Percentiles rank a stretch among this genome's conserved stretches.
phyloP scores from a whole-genome alignment of 345 rosid species.

The Luvunga scandens region DNA sequence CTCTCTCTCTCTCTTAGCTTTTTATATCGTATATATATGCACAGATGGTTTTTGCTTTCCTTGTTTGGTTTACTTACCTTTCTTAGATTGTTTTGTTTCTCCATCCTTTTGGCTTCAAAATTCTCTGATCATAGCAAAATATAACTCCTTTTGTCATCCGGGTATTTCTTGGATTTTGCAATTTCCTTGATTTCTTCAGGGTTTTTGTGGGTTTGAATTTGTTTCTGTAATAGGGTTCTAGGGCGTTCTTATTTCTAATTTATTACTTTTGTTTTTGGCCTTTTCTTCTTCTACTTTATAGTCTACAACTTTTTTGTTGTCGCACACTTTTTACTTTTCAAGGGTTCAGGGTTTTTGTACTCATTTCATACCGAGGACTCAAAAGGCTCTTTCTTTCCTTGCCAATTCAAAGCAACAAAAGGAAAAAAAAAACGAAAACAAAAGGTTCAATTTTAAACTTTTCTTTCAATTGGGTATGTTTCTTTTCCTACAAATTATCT shows the following conservation, averaged over 20 bases:
- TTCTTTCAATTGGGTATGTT: slow-evolving; percentile 15
- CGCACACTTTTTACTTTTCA: slow-evolving; percentile 9
- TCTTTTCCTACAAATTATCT: background rate
- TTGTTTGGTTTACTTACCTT: slow-evolving; percentile 25
- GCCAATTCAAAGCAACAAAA: background rate
- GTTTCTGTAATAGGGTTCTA: background rate
- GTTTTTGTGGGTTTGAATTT: background rate
- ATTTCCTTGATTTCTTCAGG: slow-evolving; percentile 8
- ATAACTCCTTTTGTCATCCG: background rate
- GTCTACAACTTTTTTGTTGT: background rate
- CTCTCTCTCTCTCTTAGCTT: background rate
- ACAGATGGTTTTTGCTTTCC: background rate
- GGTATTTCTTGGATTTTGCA: slow-evolving; percentile 28
- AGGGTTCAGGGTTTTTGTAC: slow-evolving; percentile 55
- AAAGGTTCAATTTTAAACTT: background rate
- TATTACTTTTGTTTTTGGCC: slow-evolving; percentile 30
- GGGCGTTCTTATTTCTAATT: slow-evolving; percentile 13
- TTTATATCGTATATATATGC: background rate
- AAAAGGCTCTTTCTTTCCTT: background rate
- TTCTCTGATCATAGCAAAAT: too few species aligned
- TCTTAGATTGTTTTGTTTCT: slow-evolving; percentile 14
- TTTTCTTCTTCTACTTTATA: slow-evolving; percentile 12
- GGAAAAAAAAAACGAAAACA: background rate
- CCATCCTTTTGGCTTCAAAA: background rate
- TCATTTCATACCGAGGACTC: background rate